Conservation (phyloP, 306 rosid species). For the Glycine soja region DNA sequence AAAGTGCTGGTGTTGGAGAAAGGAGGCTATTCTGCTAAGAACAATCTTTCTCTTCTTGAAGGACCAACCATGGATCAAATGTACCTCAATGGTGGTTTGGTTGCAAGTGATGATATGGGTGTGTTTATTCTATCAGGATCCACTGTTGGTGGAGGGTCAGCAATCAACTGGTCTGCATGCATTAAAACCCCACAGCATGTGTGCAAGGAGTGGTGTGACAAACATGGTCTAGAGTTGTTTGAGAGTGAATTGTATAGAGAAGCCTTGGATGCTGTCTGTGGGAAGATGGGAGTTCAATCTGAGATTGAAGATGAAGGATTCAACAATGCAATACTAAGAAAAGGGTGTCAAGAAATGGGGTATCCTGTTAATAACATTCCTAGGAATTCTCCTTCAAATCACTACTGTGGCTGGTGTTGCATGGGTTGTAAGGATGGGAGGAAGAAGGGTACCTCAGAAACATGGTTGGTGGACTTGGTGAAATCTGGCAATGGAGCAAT, state of each 20-base stretch:
- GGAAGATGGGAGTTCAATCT: constrained; percentile 77
- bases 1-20: constrained; percentile 80
- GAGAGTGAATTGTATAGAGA: constrained; percentile 66
- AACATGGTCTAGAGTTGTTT: constrained; percentile 60
- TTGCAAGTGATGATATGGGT: constrained; percentile 70
- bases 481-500: constrained; percentile 77
- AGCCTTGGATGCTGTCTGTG: constrained; percentile 72
- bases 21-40: constrained; percentile 76
- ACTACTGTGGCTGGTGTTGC: constrained; percentile 90
- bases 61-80: constrained; percentile 76
- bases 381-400: constrained; percentile 70
- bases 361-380: constrained; percentile 68
- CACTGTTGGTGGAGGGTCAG: constrained; percentile 88
- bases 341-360: constrained; percentile 83
- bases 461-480: constrained; percentile 86
- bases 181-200: constrained; percentile 72
- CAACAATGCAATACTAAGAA: constrained; percentile 72
- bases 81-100: constrained; percentile 67
- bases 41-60: constrained; percentile 83
- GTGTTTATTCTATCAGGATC: constrained; percentile 71
- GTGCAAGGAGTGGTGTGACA: constrained; percentile 69
- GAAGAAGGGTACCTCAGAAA: constrained; percentile 79
- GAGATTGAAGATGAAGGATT: constrained; percentile 74
- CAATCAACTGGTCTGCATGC: constrained; percentile 79
- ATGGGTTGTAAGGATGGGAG: constrained; percentile 82